Conservation (phyloP, 192 early-diverging fungal species). For the Entomortierella parvispora region DNA sequence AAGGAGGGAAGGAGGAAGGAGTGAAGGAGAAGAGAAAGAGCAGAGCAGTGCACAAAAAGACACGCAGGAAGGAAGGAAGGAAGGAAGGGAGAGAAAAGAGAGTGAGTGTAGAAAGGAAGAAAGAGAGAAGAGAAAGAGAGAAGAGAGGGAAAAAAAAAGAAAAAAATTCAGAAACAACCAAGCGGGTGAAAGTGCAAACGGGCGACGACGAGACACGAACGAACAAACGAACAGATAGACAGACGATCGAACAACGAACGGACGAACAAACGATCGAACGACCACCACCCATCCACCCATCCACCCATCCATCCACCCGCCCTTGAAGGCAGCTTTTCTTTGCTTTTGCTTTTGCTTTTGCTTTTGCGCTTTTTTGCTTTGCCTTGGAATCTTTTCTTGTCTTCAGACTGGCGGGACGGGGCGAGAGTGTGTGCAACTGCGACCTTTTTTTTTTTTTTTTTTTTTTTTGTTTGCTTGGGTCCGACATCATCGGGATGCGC, state of each 20-base stretch:
- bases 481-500: too few relatives aligned
- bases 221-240: too few relatives aligned
- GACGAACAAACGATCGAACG: too few relatives aligned
- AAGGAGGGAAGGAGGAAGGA: not conserved
- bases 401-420: too few relatives aligned
- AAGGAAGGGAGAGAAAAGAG: not conserved
- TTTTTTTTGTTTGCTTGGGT: too few relatives aligned
- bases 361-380: too few relatives aligned
- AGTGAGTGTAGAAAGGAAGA: not conserved
- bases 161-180: not conserved
- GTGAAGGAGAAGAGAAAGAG: not conserved
- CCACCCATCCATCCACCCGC: too few relatives aligned
- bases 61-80: not conserved
- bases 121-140: not conserved
- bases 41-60: not conserved
- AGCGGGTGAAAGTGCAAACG: not conserved
- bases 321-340: too few relatives aligned
- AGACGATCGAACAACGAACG: too few relatives aligned
- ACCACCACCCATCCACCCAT: too few relatives aligned
- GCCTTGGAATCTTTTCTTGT: not conserved
- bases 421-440: too few relatives aligned
- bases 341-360: not conserved
- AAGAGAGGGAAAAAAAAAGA: not conserved
- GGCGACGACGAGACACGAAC: conserved; percentile 1
- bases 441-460: too few relatives aligned